A percentile compares a stretch with the other conserved stretches of the same genome.
Conservation (phyloP, 208 protist species). For the Leishmania tropica region DNA sequence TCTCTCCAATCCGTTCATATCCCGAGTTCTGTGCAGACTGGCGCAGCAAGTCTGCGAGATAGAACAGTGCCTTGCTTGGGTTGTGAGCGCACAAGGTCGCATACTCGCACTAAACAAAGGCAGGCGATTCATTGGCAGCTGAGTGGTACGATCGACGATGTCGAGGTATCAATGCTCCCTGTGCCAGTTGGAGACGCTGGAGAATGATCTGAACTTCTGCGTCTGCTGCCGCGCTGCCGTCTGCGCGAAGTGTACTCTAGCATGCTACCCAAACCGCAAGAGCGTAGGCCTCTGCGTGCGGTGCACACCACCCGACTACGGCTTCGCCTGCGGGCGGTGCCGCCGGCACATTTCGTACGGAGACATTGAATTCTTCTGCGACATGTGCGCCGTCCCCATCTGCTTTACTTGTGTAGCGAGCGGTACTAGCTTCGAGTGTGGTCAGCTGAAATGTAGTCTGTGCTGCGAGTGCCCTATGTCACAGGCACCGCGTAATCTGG, state of each 20-base stretch:
- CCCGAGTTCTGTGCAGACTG: not conserved
- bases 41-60: not conserved
- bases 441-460: conserved; percentile 61
- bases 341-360: conserved; percentile 15
- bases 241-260: conserved; percentile 43
- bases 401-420: conserved; percentile 55
- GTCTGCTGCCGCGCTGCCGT: conserved; percentile 41
- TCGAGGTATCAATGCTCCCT: conserved; percentile 24
- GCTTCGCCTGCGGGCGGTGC: conserved; percentile 66
- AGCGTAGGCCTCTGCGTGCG: conserved; percentile 45
- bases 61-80: not conserved
- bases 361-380: conserved; percentile 57
- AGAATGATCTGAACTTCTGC: conserved; percentile 37
- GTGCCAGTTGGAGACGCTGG: conserved; percentile 21
- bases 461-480: conserved; percentile 64
- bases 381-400: conserved; percentile 56
- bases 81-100: not conserved
- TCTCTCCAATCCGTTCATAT: not conserved
- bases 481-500: conserved; percentile 19
- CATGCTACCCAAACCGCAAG: conserved; percentile 40
- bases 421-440: conserved; percentile 65
- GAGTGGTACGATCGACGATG: not conserved
- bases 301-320: conserved; percentile 32
- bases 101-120: not conserved
- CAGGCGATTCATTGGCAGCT: not conserved